Percentiles rank a stretch among this genome's conserved stretches.
Conservation (phyloP, 1,139 yeast genomes). For the Yamadazyma sp. region DNA sequence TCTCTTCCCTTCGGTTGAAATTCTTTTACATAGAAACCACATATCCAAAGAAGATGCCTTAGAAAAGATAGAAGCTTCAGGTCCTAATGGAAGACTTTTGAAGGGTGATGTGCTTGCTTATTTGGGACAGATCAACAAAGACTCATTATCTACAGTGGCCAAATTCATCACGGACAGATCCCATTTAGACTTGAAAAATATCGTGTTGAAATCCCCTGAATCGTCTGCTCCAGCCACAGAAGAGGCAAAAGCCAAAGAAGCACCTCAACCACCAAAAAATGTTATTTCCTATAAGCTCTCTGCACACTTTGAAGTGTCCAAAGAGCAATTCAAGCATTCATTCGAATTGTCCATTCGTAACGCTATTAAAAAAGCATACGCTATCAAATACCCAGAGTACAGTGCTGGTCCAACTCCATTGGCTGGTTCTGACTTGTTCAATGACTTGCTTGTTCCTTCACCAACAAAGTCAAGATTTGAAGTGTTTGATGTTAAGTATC, state of each 20-base stretch:
- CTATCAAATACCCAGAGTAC: constrained; percentile 44
- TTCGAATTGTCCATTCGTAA: constrained; percentile 32
- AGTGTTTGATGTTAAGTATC: constrained; percentile 34
- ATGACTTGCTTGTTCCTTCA: constrained; percentile 60
- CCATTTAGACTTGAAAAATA: constrained; percentile 75
- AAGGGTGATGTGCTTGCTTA: constrained; percentile 91
- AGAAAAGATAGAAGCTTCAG: constrained; percentile 74
- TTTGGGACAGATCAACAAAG: constrained; percentile 64
- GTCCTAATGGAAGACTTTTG: constrained; percentile 82
- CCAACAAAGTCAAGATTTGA: constrained; percentile 59
- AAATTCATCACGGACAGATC: constrained; percentile 56
- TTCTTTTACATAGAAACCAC: constrained; percentile 59
- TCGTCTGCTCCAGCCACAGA: constrained; percentile 12
- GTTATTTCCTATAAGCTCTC: constrained; percentile 26
- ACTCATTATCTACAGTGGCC: constrained; percentile 47
- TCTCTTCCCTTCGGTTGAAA: constrained; percentile 78
- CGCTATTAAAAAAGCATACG: constrained; percentile 38
- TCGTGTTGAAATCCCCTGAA: constrained; percentile 50
- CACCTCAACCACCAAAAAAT: constrained; percentile 27
- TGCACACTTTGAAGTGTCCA: constrained; percentile 26
- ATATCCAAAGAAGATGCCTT: constrained; percentile 72
- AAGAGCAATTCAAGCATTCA: constrained; percentile 25
- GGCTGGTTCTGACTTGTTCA: constrained; percentile 51
- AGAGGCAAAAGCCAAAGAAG: constrained; percentile 4
- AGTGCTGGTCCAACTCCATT: constrained; percentile 43